phyloP scores from a whole-genome alignment of 2,329 filamentous ascomycete genomes.

The Escovopsis sp. region DNA sequence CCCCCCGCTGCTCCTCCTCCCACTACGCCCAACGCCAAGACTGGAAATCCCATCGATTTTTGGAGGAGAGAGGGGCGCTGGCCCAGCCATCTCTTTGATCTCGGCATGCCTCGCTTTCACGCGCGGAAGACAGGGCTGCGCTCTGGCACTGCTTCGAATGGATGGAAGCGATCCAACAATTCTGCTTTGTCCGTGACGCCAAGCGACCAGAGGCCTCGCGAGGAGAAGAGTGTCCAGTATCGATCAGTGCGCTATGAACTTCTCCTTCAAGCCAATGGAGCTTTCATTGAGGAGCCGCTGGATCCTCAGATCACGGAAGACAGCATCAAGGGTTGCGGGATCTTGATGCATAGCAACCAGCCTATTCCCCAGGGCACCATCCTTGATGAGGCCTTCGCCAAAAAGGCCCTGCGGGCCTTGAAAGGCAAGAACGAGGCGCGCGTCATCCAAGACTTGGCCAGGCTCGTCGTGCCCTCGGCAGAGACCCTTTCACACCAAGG shows the following conservation, averaged over 20 bases:
- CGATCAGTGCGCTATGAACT: conserved; percentile 16
- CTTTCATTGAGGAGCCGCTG: conserved; percentile 19
- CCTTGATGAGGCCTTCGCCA: conserved; percentile 23
- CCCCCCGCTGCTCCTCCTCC: too few relatives aligned
- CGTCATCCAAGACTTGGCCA: conserved; percentile 23
- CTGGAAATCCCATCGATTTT: too few relatives aligned
- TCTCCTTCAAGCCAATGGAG: conserved; percentile 21
- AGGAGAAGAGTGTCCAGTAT: conserved; percentile 21
- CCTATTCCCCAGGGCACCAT: conserved; percentile 17
- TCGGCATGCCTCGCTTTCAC: background rate
- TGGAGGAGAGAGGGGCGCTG: too few relatives aligned
- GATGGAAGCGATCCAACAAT: background rate
- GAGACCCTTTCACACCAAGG: conserved; percentile 16
- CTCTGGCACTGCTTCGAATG: too few relatives aligned
- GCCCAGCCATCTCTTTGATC: background rate
- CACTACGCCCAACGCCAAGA: too few relatives aligned
- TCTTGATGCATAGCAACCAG: conserved; percentile 17
- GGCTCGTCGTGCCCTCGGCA: conserved; percentile 23
- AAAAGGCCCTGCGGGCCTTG: conserved; percentile 17
- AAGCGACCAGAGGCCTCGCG: conserved; percentile 20
- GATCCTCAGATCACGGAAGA: too few relatives aligned
- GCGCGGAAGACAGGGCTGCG: too few relatives aligned
- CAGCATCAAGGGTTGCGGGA: background rate
- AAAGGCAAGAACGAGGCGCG: conserved; percentile 16
- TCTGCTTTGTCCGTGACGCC: conserved; percentile 9